Evolutionary conservation across 495 filamentous ascomycete genomes (phyloP).

Genomic region (Neurospora sp.): DNA sequence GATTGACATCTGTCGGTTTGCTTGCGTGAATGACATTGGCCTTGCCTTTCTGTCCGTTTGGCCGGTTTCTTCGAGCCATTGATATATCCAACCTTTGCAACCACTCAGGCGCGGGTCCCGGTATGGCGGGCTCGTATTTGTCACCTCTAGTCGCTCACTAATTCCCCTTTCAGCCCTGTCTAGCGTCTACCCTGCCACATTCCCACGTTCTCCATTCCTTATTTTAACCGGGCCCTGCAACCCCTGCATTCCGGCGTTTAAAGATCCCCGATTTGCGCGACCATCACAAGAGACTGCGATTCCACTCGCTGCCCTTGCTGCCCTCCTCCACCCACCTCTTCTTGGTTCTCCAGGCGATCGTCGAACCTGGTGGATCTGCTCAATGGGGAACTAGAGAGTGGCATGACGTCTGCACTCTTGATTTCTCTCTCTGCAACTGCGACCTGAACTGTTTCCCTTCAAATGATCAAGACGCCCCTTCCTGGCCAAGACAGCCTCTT

Average conservation of each 20-base stretch:
- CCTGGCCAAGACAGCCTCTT: neutral
- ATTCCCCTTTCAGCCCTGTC: neutral
- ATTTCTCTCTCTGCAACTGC: neutral
- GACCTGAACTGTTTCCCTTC: neutral
- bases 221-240: neutral
- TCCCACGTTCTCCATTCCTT: neutral
- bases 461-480: neutral
- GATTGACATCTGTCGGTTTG: neutral
- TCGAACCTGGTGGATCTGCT: neutral
- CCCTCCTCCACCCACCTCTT: neutral
- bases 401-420: neutral
- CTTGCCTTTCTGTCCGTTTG: neutral
- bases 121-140: neutral
- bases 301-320: neutral
- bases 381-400: neutral
- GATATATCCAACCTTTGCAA: neutral
- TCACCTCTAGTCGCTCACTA: neutral
- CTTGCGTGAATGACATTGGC: neutral
- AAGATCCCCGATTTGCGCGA: neutral
- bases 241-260: neutral
- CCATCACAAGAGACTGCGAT: neutral
- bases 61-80: neutral
- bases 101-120: neutral
- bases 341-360: neutral
- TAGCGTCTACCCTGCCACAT: neutral